Conservation (phyloP, 768 basidiomycete genomes). For the Termitomyces eurrhizus region DNA sequence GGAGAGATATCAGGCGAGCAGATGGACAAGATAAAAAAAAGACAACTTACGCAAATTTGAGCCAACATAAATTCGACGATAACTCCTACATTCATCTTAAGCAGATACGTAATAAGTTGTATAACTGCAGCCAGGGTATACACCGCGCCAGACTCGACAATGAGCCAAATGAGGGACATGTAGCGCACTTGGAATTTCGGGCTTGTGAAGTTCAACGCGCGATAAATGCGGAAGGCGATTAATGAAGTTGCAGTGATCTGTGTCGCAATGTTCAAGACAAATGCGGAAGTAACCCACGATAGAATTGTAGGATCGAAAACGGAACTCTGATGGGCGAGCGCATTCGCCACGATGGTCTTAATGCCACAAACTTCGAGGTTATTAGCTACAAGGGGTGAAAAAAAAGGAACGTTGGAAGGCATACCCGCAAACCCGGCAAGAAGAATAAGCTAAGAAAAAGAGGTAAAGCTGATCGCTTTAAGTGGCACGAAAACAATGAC, state of each 20-base stretch:
- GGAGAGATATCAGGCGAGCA: neutral
- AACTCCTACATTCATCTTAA: constrained; percentile 26
- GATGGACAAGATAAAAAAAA: neutral
- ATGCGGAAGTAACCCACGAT: constrained; percentile 24
- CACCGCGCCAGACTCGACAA: constrained; percentile 24
- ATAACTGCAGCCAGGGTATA: constrained; percentile 23
- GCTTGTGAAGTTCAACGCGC: constrained; percentile 14
- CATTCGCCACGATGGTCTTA: constrained; percentile 20
- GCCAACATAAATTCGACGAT: constrained; percentile 23
- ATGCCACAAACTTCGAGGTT: constrained; percentile 19
- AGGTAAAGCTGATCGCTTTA: neutral
- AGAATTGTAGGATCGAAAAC: constrained; percentile 22
- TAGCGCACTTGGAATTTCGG: constrained; percentile 17
- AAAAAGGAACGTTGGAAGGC: neutral
- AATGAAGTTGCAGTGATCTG: constrained; percentile 22
- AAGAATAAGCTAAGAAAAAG: constrained; percentile 14
- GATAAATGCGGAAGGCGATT: constrained; percentile 22
- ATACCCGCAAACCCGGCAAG: constrained; percentile 21
- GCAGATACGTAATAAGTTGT: constrained; percentile 21
- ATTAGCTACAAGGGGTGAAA: neutral
- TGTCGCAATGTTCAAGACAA: constrained; percentile 24
- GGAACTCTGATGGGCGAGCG: constrained; percentile 12
- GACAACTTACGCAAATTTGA: constrained; percentile 22
- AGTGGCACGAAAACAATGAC: neutral
- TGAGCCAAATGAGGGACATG: constrained; percentile 19